Conservation (phyloP, 495 filamentous ascomycete genomes). For the Bombardia bombarda region DNA sequence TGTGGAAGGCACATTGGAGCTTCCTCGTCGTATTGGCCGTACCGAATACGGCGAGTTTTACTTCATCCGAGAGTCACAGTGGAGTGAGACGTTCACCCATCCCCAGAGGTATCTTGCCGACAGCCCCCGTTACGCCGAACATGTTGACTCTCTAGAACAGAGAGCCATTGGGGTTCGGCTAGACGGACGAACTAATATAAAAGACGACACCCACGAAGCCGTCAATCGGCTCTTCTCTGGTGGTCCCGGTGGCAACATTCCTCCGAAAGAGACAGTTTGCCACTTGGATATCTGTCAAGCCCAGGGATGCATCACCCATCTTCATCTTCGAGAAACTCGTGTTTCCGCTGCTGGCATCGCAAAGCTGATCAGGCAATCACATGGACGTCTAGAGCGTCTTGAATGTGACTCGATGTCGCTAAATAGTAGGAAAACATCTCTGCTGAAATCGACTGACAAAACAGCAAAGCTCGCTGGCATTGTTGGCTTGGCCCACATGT, state of each 20-base stretch:
- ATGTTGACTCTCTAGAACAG: neutral
- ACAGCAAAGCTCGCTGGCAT: constrained; percentile 23
- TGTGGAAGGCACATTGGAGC: constrained; percentile 26
- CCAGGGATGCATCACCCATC: constrained; percentile 31
- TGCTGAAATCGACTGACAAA: constrained; percentile 5
- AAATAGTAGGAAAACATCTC: constrained; percentile 1
- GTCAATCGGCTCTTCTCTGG: constrained; percentile 23
- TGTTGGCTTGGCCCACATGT: constrained; percentile 29
- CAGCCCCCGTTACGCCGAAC: constrained; percentile 24
- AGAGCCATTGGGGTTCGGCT: constrained; percentile 8
- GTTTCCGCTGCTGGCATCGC: constrained; percentile 24
- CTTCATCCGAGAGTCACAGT: constrained; percentile 29
- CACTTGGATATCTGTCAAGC: constrained; percentile 13
- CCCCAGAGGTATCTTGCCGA: constrained; percentile 32
- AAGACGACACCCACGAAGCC: constrained; percentile 22
- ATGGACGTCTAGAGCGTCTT: constrained; percentile 33
- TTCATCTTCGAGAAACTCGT: constrained; percentile 31
- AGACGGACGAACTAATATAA: constrained; percentile 21
- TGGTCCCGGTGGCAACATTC: neutral
- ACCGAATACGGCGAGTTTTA: constrained; percentile 24
- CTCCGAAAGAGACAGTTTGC: constrained; percentile 1
- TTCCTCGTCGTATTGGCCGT: constrained; percentile 12
- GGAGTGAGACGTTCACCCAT: constrained; percentile 25
- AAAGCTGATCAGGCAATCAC: constrained; percentile 20
- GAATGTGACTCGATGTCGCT: constrained; percentile 28